A percentile compares a stretch with the other conserved stretches of the same genome.
Conservation (phyloP, 1,139 yeast species). For the Nematodospora anomalae region DNA sequence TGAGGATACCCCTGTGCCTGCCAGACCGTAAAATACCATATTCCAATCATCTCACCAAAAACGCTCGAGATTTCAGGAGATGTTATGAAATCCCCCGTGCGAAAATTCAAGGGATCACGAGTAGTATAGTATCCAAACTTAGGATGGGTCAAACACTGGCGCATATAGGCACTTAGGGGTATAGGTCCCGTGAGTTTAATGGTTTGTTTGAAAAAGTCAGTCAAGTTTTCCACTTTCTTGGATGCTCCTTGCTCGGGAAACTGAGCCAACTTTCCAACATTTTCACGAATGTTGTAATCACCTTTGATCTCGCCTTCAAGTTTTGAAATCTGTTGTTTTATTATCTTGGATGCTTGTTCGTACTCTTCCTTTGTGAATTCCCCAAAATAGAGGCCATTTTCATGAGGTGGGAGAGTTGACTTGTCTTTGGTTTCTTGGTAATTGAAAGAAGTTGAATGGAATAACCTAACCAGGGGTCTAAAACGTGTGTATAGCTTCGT, state of each 20-base stretch:
- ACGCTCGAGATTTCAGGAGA: slow-evolving; percentile 87
- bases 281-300: slow-evolving; percentile 36
- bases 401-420: slow-evolving; percentile 10
- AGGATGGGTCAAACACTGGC: slow-evolving; percentile 81
- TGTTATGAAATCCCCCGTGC: slow-evolving; percentile 74
- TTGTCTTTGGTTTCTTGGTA: not conserved
- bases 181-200: slow-evolving; percentile 77
- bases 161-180: slow-evolving; percentile 71
- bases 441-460: not conserved
- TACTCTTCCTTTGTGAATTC: slow-evolving; percentile 44
- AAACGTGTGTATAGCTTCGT: not conserved
- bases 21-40: slow-evolving; percentile 71
- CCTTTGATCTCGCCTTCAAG: slow-evolving; percentile 44
- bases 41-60: slow-evolving; percentile 83
- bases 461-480: not conserved
- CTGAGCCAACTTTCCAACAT: slow-evolving; percentile 36
- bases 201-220: slow-evolving; percentile 49
- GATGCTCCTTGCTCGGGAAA: slow-evolving; percentile 27
- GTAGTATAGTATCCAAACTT: slow-evolving; percentile 78
- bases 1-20: slow-evolving; percentile 53
- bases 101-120: slow-evolving; percentile 65
- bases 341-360: slow-evolving; percentile 36
- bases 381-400: slow-evolving; percentile 25
- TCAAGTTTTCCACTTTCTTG: slow-evolving; percentile 27
- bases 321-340: slow-evolving; percentile 34